Evolutionary conservation across 2,329 filamentous ascomycete species (phyloP).

Genomic region (Microsporum audouinii): DNA sequence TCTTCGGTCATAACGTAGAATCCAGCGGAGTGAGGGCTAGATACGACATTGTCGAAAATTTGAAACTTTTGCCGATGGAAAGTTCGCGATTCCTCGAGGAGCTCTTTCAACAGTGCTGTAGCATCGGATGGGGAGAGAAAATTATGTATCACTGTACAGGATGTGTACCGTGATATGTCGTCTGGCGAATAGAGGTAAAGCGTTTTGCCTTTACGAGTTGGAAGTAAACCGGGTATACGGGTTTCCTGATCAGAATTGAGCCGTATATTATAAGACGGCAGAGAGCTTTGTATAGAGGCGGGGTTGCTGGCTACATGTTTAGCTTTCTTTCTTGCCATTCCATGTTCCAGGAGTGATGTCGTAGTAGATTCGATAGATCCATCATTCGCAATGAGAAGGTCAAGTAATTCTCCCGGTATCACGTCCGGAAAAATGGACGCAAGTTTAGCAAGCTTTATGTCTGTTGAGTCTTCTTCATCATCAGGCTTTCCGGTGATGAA

Average conservation of each 20-base stretch:
- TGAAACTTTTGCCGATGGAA: conserved; percentile 68
- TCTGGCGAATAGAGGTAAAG: conserved; percentile 71
- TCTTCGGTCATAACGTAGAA: conserved; percentile 70
- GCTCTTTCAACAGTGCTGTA: conserved; percentile 60
- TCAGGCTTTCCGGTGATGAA: neutral
- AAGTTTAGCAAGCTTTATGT: conserved; percentile 76
- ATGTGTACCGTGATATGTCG: conserved; percentile 72
- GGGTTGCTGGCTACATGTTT: conserved; percentile 28
- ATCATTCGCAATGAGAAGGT: conserved; percentile 64
- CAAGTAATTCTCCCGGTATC: conserved; percentile 58
- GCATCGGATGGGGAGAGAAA: conserved; percentile 66
- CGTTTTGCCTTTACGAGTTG: conserved; percentile 68
- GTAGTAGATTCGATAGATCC: conserved; percentile 62
- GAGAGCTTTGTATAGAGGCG: conserved; percentile 52
- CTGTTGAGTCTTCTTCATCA: conserved; percentile 56
- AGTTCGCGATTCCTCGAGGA: conserved; percentile 59
- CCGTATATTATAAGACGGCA: conserved; percentile 34
- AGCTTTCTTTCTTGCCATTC: conserved; percentile 17
- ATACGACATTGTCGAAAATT: conserved; percentile 76
- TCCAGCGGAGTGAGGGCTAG: conserved; percentile 70
- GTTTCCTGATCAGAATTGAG: conserved; percentile 12
- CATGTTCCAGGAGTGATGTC: conserved; percentile 38
- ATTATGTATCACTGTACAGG: conserved; percentile 85
- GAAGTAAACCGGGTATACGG: conserved; percentile 25
- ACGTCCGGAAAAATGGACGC: conserved; percentile 60